A percentile compares a stretch with the other conserved stretches of the same genome.
Conservation (phyloP, 106 monocot species). For the Dendrobium catenatum region DNA sequence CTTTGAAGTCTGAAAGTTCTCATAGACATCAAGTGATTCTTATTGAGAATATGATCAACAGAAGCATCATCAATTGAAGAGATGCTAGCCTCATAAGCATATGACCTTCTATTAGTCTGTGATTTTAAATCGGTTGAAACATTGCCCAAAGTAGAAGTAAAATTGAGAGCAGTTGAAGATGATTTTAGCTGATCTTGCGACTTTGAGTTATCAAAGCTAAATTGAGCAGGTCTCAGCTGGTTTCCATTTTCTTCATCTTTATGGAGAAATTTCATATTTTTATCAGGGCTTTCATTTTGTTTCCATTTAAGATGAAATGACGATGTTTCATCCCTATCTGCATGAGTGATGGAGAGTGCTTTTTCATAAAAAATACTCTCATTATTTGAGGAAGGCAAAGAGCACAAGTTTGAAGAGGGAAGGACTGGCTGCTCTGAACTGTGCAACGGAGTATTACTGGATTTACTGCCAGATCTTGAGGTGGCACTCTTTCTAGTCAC, state of each 20-base stretch:
- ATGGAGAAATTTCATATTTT: neutral
- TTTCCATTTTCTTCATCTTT: neutral
- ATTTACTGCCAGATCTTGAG: neutral
- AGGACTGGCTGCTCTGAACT: neutral
- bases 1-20: conserved; percentile 19
- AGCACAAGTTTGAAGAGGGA: neutral
- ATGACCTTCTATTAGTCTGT: conserved; percentile 17
- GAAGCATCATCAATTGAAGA: conserved; percentile 30
- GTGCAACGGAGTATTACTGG: neutral
- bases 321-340: neutral
- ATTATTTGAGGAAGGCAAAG: neutral
- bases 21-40: conserved; percentile 17
- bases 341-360: neutral
- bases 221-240: neutral
- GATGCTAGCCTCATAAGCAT: conserved; percentile 20
- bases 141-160: conserved; percentile 7
- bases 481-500: neutral
- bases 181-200: neutral
- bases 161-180: neutral
- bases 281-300: neutral
- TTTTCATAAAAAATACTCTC: neutral
- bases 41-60: neutral
- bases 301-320: neutral
- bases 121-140: neutral
- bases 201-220: neutral